Evolutionary conservation across 176 grass and related monocot genomes (phyloP).

Genomic region (Tillandsia fasciculata): DNA sequence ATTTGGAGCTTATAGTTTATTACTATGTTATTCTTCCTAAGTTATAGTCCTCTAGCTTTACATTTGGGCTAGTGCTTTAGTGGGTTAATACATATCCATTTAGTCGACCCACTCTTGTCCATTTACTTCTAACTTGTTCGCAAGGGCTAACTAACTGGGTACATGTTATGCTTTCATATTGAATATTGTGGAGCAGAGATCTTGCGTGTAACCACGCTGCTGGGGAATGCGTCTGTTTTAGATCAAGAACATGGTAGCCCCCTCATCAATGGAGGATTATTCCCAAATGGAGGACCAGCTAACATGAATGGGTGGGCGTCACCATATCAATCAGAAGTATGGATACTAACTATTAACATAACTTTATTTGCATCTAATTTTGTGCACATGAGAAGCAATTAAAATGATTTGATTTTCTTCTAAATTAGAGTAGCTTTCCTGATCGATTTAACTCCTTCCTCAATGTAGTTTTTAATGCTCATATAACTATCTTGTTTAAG

Average conservation of each 20-base stretch:
- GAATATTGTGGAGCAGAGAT: conserved; percentile 34
- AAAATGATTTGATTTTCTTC: neutral
- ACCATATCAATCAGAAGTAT: conserved; percentile 35
- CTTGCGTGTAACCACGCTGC: conserved; percentile 29
- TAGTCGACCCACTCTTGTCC: conserved; percentile 11
- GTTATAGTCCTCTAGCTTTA: neutral
- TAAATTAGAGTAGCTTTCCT: conserved; percentile 5
- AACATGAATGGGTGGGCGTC: conserved; percentile 36
- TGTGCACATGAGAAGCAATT: conserved; percentile 2
- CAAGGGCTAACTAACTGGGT: conserved; percentile 23
- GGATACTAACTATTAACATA: conserved; percentile 31
- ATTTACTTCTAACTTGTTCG: conserved; percentile 20
- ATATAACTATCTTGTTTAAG: neutral
- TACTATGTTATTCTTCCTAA: neutral
- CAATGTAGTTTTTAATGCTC: neutral
- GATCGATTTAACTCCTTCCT: neutral
- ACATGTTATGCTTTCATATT: conserved; percentile 21
- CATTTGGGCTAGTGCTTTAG: neutral
- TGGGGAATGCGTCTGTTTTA: conserved; percentile 36
- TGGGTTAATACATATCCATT: neutral
- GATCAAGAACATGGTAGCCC: conserved; percentile 44
- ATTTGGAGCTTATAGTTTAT: neutral
- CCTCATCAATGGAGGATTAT: conserved; percentile 30
- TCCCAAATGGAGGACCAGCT: conserved; percentile 31
- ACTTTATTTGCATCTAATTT: conserved; percentile 24